These are phyloP conservation scores for Staphylotrichum longicolle DNA, from an alignment of 495 filamentous ascomycete genomes.

Conservation along the genomic window DNA sequence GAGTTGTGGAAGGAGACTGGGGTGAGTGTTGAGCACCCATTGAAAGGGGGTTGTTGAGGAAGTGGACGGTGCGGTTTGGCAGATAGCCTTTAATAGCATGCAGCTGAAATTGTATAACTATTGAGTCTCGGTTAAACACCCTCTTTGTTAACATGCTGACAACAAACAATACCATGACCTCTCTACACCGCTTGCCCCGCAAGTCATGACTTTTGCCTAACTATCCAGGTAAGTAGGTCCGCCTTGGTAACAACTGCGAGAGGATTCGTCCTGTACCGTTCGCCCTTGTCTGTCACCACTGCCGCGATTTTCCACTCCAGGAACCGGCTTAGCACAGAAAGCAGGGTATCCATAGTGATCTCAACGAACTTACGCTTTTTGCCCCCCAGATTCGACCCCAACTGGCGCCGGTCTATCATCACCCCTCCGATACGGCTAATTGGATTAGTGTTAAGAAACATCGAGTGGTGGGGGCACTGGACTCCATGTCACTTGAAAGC, in stretches of 20 bases:
- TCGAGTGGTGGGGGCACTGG: too few species aligned
- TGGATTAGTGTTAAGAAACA: too few species aligned
- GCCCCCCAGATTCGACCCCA: conserved; percentile 48
- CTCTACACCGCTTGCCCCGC: too few species aligned
- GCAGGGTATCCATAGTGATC: conserved; percentile 85
- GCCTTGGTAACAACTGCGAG: conserved; percentile 97
- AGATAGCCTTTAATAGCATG: too few species aligned
- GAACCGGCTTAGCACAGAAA: conserved; percentile 81
- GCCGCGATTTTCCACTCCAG: conserved; percentile 98
- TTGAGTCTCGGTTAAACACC: conserved; percentile 31
- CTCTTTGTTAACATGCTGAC: background rate
- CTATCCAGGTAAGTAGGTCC: conserved; percentile 88
- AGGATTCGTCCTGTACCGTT: conserved; percentile 59
- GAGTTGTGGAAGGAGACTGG: conserved; percentile 86
- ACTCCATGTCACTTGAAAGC: too few species aligned
- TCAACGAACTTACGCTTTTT: conserved; percentile 76
- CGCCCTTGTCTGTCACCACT: conserved; percentile 73
- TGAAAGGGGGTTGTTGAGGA: too few species aligned
- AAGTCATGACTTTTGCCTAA: conserved; percentile 62
- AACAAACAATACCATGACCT: background rate
- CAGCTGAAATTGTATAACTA: too few species aligned
- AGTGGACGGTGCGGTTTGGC: too few species aligned
- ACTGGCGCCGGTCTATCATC: conserved; percentile 74
- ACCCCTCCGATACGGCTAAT: conserved; percentile 79
- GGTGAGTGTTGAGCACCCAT: conserved; percentile 25